phyloP scores from a whole-genome alignment of 2,329 filamentous ascomycete species.

The Scolecobasidium constrictum region DNA sequence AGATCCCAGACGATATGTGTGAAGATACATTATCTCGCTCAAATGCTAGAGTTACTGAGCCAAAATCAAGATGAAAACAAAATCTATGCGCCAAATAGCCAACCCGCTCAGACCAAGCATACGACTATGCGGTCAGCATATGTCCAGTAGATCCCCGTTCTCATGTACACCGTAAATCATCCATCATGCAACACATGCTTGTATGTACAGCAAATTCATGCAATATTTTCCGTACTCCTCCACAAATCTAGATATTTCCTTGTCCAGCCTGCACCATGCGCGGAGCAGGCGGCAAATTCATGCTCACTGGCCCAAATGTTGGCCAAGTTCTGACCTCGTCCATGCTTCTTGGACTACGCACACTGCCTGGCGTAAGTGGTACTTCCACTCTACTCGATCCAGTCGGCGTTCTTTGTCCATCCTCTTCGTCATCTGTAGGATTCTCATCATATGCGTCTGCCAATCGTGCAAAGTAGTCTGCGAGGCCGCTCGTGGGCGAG shows the following conservation, averaged over 20 bases:
- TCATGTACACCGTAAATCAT: neutral
- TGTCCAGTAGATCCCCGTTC: neutral
- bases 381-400: constrained; percentile 5
- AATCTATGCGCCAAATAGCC: neutral
- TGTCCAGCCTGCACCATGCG: neutral
- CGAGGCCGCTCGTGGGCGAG: constrained; percentile 57
- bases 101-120: neutral
- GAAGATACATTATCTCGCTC: no score
- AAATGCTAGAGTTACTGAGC: neutral
- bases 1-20: neutral
- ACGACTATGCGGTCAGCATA: neutral
- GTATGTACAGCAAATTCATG: neutral
- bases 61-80: neutral
- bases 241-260: neutral
- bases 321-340: constrained; percentile 9
- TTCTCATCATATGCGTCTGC: constrained; percentile 45
- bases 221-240: neutral
- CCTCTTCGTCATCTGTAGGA: constrained; percentile 47
- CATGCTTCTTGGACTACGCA: constrained; percentile 5
- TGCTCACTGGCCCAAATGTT: neutral
- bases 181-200: neutral
- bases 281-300: neutral
- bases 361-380: constrained; percentile 9
- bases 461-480: constrained; percentile 78
- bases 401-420: constrained; percentile 20